Evolutionary conservation across 2,329 filamentous ascomycete species (phyloP).

Genomic region (Fusarium pilosicola): DNA sequence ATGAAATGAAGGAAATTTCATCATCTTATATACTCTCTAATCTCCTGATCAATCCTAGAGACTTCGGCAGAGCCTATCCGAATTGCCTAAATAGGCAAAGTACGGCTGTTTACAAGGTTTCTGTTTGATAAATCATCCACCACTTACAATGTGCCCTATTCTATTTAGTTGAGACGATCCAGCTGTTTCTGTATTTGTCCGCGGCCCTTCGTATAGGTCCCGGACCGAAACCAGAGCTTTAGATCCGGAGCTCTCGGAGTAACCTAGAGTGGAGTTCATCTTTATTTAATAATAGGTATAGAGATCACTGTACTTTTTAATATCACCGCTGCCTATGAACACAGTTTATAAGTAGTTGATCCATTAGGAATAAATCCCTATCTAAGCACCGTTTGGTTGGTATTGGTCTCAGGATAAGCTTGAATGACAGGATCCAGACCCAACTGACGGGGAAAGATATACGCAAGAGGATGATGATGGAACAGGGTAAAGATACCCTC

Average conservation of each 20-base stretch:
- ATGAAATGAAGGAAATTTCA: neutral
- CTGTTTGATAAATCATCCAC: slow-evolving; percentile 20
- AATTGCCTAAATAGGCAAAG: slow-evolving; percentile 16
- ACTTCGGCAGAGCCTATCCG: slow-evolving; percentile 21
- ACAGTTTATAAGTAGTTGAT: accelerated
- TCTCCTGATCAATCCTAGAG: neutral
- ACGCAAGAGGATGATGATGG: neutral
- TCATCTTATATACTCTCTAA: neutral
- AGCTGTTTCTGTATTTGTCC: neutral
- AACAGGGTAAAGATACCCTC: neutral
- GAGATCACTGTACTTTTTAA: too few species aligned
- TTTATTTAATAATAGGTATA: neutral
- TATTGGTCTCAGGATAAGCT: neutral
- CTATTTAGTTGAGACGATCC: neutral
- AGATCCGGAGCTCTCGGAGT: neutral
- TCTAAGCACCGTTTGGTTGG: neutral
- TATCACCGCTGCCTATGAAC: too few species aligned
- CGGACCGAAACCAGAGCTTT: neutral
- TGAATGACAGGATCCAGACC: neutral
- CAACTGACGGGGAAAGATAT: neutral
- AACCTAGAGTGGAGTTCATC: neutral
- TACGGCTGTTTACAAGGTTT: neutral
- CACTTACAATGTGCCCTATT: neutral
- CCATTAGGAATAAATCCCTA: neutral
- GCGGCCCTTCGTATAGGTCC: neutral